phyloP scores from a whole-genome alignment of 2,329 filamentous ascomycete species.

The Hirsutella thompsonii region DNA sequence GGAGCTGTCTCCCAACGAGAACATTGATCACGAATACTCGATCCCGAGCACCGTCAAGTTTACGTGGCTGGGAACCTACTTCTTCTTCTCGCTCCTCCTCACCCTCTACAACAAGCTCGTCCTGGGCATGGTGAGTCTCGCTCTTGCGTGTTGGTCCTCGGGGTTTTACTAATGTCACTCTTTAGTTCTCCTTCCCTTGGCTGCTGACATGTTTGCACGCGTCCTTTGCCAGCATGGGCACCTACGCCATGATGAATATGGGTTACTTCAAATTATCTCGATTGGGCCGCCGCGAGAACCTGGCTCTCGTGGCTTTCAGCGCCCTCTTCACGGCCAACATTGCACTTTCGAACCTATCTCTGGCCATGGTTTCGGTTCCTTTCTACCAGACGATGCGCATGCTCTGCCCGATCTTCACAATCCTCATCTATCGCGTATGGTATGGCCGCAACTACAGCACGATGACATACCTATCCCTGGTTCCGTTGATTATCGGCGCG shows the following conservation, averaged over 20 bases:
- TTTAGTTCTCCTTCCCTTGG: constrained; percentile 46
- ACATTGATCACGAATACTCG: constrained; percentile 31
- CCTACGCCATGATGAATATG: constrained; percentile 34
- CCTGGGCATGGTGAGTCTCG: constrained; percentile 31
- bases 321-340: constrained; percentile 51
- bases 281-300: constrained; percentile 37
- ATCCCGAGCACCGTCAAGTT: constrained; percentile 32
- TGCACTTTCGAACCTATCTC: constrained; percentile 50
- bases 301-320: constrained; percentile 45
- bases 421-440: constrained; percentile 44
- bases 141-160: background rate
- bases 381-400: constrained; percentile 54
- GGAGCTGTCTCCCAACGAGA: constrained; percentile 17
- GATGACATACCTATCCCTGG: constrained; percentile 44
- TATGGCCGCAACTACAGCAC: constrained; percentile 41
- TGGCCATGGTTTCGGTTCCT: constrained; percentile 48
- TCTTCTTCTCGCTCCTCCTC: constrained; percentile 32
- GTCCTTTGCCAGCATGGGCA: constrained; percentile 43
- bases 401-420: constrained; percentile 47
- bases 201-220: constrained; percentile 46
- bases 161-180: background rate
- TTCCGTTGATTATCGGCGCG: constrained; percentile 48
- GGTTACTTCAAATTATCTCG: constrained; percentile 40
- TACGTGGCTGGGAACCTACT: constrained; percentile 37
- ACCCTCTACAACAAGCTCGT: constrained; percentile 49